Evolutionary conservation across 371 early-diverging fungal genomes (phyloP), one percentile per base, ranked within the genome.

Genomic region (Lichtheimia corymbifera): DNA sequence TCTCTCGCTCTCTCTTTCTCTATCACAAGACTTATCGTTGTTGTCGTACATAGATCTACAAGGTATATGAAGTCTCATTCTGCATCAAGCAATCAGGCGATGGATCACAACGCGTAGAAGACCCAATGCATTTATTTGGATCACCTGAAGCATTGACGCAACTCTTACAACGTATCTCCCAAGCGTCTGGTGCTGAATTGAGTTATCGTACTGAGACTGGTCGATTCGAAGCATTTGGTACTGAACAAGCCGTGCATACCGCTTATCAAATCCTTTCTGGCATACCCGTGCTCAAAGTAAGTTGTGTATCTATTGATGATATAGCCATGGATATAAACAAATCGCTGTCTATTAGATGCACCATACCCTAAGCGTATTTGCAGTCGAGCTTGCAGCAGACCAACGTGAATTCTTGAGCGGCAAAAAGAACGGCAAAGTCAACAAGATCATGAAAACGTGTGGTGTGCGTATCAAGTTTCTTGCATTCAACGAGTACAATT

Each of bases 381-480:
- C 58, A 13, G 68, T 91, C 11, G 91, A 90, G 59, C 65, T 92
- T 49, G 83, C 87, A 40, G 67, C 81, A 9, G 90, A 89, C 61
- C 89, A 91, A 64, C 80, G 84, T n/a, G 93, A 93, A 55, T 94
- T 93, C 65, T 85, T 94, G 28, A 90, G 86, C 52, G 95, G 95
- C 54, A 94, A 94, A 77, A 93, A 93, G 76, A 89, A 89, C 63
- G 95, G 95, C 56, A 94, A 94, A 70, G 86, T 92, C 63, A 91
- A 90, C 80, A 88, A 91, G 66, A 93, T 94, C 64, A 83, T 86
- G 69, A 89, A 89, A 70, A 73, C 82, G 0, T 84, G 88, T 42
- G 84, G 83, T 5, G 84, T 77, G 27, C 70, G 68, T 44, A 73
- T 83, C 61, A 67, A 76, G 53, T 74, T 79, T 62, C 65, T 75